Percentiles rank a stretch among this genome's conserved stretches.
These are phyloP conservation scores for Volvox carteri DNA, from an alignment of 163 green algal genomes.

Conservation along the genomic window DNA sequence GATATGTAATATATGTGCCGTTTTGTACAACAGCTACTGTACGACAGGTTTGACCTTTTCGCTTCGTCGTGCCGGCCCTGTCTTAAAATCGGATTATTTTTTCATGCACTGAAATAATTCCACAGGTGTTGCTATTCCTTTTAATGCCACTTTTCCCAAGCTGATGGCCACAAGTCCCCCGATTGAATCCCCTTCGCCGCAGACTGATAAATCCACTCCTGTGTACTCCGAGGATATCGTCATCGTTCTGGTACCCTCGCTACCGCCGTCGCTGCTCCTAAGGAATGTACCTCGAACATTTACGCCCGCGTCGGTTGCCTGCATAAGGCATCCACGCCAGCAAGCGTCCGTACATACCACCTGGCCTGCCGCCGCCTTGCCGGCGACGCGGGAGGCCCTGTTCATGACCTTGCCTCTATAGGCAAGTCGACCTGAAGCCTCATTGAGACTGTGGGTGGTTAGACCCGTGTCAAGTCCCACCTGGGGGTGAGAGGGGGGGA, in stretches of 20 bases:
- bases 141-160: slow-evolving; percentile 27
- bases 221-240: background rate
- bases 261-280: background rate
- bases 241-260: background rate
- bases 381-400: slow-evolving; percentile 50
- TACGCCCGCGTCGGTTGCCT: background rate
- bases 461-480: slow-evolving; percentile 32
- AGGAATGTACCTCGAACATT: too few species aligned
- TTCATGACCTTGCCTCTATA: slow-evolving; percentile 64
- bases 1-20: too few species aligned
- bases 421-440: slow-evolving; percentile 44
- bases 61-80: too few species aligned
- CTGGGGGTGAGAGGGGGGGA: background rate
- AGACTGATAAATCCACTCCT: background rate
- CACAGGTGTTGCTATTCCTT: slow-evolving; percentile 11
- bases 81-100: too few species aligned
- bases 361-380: slow-evolving; percentile 52
- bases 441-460: slow-evolving; percentile 16
- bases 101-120: slow-evolving; percentile 47
- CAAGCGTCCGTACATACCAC: slow-evolving; percentile 43
- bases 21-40: too few species aligned
- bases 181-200: background rate
- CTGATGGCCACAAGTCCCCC: slow-evolving; percentile 18
- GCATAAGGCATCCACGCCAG: background rate
- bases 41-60: too few species aligned